Percentiles rank a stretch among this genome's conserved stretches.
Conservation (phyloP, 2,329 filamentous ascomycete species). For the Sarocladiaceae sp. region DNA sequence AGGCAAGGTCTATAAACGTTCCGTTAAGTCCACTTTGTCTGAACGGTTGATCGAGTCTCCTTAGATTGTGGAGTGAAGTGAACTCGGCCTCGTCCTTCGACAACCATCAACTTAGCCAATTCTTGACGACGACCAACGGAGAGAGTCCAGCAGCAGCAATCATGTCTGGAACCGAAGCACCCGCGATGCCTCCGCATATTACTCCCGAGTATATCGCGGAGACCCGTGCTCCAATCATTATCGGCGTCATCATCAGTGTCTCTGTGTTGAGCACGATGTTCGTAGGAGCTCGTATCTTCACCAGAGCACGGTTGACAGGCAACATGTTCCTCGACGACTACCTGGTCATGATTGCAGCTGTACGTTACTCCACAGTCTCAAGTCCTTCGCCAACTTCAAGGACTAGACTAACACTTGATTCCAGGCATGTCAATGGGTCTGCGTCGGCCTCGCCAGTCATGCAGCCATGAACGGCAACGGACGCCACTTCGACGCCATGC, state of each 20-base stretch:
- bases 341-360: slow-evolving; percentile 9
- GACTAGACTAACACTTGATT: not conserved
- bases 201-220: slow-evolving; percentile 21
- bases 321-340: slow-evolving; percentile 13
- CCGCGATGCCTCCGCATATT: slow-evolving; percentile 10
- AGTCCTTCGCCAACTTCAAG: not conserved
- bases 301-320: slow-evolving; percentile 8
- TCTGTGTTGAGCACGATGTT: slow-evolving; percentile 12
- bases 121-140: not conserved
- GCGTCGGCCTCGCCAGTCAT: slow-evolving; percentile 2
- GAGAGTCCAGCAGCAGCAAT: not conserved
- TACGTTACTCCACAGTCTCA: slow-evolving; percentile 10
- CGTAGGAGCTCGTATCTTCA: slow-evolving; percentile 12
- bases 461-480: slow-evolving; percentile 11
- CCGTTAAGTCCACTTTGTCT: not conserved
- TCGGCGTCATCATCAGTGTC: slow-evolving; percentile 9
- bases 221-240: slow-evolving; percentile 12
- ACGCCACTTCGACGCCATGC: slow-evolving; percentile 12
- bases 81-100: not conserved
- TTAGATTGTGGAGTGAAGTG: not conserved
- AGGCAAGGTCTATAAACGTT: not conserved
- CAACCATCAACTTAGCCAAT: not conserved
- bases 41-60: not conserved
- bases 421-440: slow-evolving; percentile 11
- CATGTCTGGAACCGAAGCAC: not conserved